Percentiles rank a stretch among this genome's conserved stretches.
phyloP scores from a whole-genome alignment of 768 basidiomycete genomes.

The Pleurotus cornucopiae region DNA sequence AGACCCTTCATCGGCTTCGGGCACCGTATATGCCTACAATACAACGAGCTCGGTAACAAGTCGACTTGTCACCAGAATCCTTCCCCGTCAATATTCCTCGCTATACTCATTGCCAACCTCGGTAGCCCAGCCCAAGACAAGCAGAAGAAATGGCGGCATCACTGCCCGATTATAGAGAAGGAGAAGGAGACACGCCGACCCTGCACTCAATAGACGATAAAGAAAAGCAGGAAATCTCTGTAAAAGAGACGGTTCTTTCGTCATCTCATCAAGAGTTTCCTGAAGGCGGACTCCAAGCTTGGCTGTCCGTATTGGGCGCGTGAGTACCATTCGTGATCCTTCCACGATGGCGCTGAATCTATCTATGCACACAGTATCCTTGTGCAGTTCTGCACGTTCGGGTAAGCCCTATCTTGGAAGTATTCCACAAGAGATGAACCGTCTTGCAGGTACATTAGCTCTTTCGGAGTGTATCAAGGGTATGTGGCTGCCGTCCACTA shows the following conservation, averaged over 20 bases:
- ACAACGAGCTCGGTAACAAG: neutral
- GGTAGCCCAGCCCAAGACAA: neutral
- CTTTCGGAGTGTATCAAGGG: constrained; percentile 32
- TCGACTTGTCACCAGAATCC: neutral
- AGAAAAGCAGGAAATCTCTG: constrained; percentile 2
- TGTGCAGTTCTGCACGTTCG: constrained; percentile 40
- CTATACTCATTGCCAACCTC: neutral
- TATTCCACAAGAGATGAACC: neutral
- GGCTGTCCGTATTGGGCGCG: constrained; percentile 18
- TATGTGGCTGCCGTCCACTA: constrained; percentile 14
- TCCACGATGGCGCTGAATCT: neutral
- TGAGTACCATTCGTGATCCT: neutral
- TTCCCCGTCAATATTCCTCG: neutral
- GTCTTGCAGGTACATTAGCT: constrained; percentile 27
- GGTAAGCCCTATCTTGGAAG: constrained; percentile 19
- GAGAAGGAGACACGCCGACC: neutral
- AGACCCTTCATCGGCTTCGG: constrained; percentile 6
- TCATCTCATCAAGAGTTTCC: constrained; percentile 6
- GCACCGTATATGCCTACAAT: neutral
- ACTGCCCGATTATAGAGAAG: neutral
- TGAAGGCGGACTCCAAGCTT: constrained; percentile 16
- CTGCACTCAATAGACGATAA: neutral
- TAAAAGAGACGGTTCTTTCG: neutral
- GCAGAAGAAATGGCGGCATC: neutral
- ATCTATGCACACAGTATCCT: constrained; percentile 23